A percentile compares a stretch with the other conserved stretches of the same genome.
Conservation (phyloP, 768 basidiomycete genomes). For the Phlebiopsis gigantea region DNA sequence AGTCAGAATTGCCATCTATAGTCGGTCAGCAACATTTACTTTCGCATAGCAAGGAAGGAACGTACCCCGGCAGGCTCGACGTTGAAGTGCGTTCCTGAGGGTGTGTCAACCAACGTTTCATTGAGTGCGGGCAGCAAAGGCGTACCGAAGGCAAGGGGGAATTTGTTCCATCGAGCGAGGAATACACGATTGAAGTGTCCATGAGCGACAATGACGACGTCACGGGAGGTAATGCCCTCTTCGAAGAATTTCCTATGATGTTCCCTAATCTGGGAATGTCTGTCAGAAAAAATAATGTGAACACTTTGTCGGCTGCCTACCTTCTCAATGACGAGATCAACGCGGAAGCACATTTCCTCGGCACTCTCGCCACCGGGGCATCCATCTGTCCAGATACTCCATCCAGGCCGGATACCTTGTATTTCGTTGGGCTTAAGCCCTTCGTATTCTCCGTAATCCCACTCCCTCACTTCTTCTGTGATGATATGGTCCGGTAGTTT, state of each 20-base stretch:
- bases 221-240: slow-evolving; percentile 59
- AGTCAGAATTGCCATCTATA: slow-evolving; percentile 71
- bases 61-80: slow-evolving; percentile 78
- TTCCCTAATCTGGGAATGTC: slow-evolving; percentile 54
- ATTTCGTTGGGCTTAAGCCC: slow-evolving; percentile 82
- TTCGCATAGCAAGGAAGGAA: neutral
- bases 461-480: slow-evolving; percentile 71
- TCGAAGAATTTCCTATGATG: slow-evolving; percentile 69
- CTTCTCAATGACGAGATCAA: slow-evolving; percentile 71
- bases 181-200: slow-evolving; percentile 77
- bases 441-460: slow-evolving; percentile 92
- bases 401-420: slow-evolving; percentile 47
- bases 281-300: neutral
- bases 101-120: neutral
- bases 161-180: slow-evolving; percentile 77
- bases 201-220: slow-evolving; percentile 88
- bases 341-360: slow-evolving; percentile 71
- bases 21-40: slow-evolving; percentile 9
- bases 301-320: slow-evolving; percentile 31
- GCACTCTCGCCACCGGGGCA: slow-evolving; percentile 88
- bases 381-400: slow-evolving; percentile 89
- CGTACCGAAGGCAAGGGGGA: slow-evolving; percentile 55
- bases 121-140: neutral
- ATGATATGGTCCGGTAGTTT: slow-evolving; percentile 46
- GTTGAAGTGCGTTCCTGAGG: slow-evolving; percentile 67